These are phyloP conservation scores for Fagus crenata DNA, from an alignment of 306 rosid genomes.

Conservation along the genomic window DNA sequence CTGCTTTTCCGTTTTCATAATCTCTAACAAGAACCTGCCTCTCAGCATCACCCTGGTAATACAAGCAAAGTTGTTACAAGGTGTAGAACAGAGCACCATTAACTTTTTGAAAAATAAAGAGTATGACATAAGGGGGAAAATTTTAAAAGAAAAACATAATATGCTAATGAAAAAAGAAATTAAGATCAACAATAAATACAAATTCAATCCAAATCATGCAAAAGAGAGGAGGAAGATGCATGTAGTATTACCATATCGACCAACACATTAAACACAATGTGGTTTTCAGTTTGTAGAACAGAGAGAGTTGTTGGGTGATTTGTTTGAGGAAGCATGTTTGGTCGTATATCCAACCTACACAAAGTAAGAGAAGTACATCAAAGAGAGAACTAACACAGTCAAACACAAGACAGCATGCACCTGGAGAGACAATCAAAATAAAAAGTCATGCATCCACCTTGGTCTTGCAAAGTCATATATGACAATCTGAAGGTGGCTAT, in stretches of 20 bases:
- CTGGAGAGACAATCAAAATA: neutral
- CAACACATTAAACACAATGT: slow-evolving; percentile 73
- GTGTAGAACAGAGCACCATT: neutral
- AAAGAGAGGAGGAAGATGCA: neutral
- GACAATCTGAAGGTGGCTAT: slow-evolving; percentile 60
- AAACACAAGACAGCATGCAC: slow-evolving; percentile 16
- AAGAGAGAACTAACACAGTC: slow-evolving; percentile 6
- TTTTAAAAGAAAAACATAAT: slow-evolving; percentile 17
- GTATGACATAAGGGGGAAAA: neutral
- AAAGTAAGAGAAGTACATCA: slow-evolving; percentile 30
- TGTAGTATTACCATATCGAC: slow-evolving; percentile 65
- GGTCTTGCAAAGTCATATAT: slow-evolving; percentile 87
- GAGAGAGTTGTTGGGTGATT: slow-evolving; percentile 69
- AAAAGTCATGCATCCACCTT: slow-evolving; percentile 45
- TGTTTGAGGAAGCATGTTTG: slow-evolving; percentile 87
- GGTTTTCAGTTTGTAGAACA: slow-evolving; percentile 62
- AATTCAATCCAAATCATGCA: neutral
- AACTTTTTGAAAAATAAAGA: neutral
- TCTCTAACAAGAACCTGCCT: slow-evolving; percentile 78
- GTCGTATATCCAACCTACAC: slow-evolving; percentile 67
- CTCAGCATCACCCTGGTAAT: slow-evolving; percentile 72
- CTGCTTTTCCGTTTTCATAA: slow-evolving; percentile 72
- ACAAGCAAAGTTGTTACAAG: slow-evolving; percentile 23
- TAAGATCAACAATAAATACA: neutral
- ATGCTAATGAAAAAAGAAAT: neutral